Percentiles rank a stretch among this genome's conserved stretches.
Conservation (phyloP, 345 rosid species). For the Bruguiera sexangula region DNA sequence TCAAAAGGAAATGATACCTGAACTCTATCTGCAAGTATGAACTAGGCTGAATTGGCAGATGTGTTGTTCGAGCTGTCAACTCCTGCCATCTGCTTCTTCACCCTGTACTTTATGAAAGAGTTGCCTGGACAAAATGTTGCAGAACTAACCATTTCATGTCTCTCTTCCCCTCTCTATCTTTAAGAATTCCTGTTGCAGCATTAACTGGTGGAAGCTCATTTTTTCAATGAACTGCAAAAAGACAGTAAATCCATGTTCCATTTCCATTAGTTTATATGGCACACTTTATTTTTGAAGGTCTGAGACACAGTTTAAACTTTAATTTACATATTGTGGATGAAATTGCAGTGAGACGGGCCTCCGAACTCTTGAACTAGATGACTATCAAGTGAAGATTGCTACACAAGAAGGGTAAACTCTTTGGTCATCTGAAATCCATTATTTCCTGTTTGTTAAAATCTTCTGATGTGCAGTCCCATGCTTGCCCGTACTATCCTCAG, state of each 20-base stretch:
- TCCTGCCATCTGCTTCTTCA: conserved; percentile 81
- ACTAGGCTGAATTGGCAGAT: conserved; percentile 95
- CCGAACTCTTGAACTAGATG: conserved; percentile 83
- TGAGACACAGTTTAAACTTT: not conserved
- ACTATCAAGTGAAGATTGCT: conserved; percentile 68
- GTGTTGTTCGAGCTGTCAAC: conserved; percentile 84
- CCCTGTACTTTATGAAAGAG: conserved; percentile 79
- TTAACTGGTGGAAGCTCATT: conserved; percentile 89
- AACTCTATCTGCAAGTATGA: conserved; percentile 55
- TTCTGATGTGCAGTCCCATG: conserved; percentile 53
- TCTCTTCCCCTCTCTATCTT: not conserved
- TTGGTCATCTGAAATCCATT: conserved; percentile 17
- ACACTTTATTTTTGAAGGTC: not conserved
- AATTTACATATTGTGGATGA: conserved; percentile 4
- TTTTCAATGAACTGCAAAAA: conserved; percentile 69
- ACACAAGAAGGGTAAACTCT: conserved; percentile 72
- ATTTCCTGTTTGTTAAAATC: conserved; percentile 10
- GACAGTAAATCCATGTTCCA: conserved; percentile 56
- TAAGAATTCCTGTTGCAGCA: conserved; percentile 39
- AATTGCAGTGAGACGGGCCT: conserved; percentile 71
- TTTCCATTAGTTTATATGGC: not conserved
- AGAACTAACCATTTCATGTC: not conserved
- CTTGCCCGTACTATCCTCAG: conserved; percentile 22
- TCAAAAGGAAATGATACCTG: no score
- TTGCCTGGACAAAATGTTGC: conserved; percentile 30